Evolutionary conservation across 352 stramenopile genomes (phyloP).

Genomic region (Plasmopara halstedii): DNA sequence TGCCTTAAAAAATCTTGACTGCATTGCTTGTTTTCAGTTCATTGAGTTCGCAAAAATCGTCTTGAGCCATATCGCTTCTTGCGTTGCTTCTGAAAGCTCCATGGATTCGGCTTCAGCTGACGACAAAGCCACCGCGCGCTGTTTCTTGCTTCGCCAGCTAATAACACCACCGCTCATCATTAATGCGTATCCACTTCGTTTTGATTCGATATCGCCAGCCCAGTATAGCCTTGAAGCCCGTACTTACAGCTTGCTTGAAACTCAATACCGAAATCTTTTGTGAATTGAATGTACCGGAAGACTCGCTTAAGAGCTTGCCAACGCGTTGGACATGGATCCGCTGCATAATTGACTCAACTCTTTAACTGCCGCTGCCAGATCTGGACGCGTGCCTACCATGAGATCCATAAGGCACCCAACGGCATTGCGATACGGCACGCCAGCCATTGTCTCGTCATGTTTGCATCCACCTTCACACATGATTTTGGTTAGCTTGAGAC

Average conservation of each 20-base stretch:
- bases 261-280: background rate
- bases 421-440: background rate
- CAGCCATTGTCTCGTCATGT: background rate
- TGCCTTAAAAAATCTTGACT: too few relatives aligned
- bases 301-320: background rate
- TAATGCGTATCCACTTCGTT: too few relatives aligned
- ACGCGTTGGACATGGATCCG: background rate
- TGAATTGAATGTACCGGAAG: slow-evolving; percentile 2
- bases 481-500: background rate
- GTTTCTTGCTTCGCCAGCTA: too few relatives aligned
- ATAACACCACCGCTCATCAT: too few relatives aligned
- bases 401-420: background rate
- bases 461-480: background rate
- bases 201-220: too few relatives aligned
- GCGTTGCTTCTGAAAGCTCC: background rate
- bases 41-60: too few relatives aligned
- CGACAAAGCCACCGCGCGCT: too few relatives aligned
- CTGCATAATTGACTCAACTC: background rate
- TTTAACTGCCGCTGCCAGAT: background rate
- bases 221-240: background rate
- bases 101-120: background rate
- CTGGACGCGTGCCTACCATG: background rate
- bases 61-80: background rate
- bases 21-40: too few relatives aligned
- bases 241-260: background rate